These are phyloP conservation scores for Eremothecium gossypii DNA, from an alignment of 1,139 yeast genomes.

Conservation along the genomic window DNA sequence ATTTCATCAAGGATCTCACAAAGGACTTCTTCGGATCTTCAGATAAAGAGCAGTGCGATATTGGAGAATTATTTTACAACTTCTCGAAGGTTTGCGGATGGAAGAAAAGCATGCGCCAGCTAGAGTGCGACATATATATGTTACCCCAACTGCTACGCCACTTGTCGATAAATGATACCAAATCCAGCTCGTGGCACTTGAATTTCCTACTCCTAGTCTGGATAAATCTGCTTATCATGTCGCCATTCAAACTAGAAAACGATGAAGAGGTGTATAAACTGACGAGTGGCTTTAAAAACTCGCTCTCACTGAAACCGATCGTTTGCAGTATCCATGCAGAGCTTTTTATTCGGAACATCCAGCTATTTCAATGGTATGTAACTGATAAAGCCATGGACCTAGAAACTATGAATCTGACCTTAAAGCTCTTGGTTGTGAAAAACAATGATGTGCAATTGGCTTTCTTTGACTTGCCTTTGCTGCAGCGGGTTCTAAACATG, in stretches of 20 bases:
- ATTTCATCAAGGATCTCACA: conserved; percentile 31
- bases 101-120: conserved; percentile 47
- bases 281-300: conserved; percentile 31
- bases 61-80: conserved; percentile 40
- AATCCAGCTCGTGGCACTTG: conserved; percentile 41
- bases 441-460: conserved; percentile 2
- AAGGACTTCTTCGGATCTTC: conserved; percentile 23
- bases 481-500: conserved; percentile 2
- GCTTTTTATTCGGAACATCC: conserved; percentile 23
- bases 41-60: conserved; percentile 1
- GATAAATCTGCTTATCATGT: conserved; percentile 58
- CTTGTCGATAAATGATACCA: conserved; percentile 21
- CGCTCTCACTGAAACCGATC: conserved; percentile 39
- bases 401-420: conserved; percentile 11
- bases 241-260: conserved; percentile 55
- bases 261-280: conserved; percentile 33
- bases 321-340: conserved; percentile 26
- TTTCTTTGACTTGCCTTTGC: not conserved
- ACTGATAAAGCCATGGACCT: conserved; percentile 8
- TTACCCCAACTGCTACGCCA: conserved; percentile 32
- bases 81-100: conserved; percentile 59
- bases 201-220: conserved; percentile 57
- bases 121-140: conserved; percentile 50
- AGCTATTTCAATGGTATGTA: conserved; percentile 7
- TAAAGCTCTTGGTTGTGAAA: conserved; percentile 4